Conservation (phyloP, 2,329 filamentous ascomycete species). For the Trichoderma koningii region DNA sequence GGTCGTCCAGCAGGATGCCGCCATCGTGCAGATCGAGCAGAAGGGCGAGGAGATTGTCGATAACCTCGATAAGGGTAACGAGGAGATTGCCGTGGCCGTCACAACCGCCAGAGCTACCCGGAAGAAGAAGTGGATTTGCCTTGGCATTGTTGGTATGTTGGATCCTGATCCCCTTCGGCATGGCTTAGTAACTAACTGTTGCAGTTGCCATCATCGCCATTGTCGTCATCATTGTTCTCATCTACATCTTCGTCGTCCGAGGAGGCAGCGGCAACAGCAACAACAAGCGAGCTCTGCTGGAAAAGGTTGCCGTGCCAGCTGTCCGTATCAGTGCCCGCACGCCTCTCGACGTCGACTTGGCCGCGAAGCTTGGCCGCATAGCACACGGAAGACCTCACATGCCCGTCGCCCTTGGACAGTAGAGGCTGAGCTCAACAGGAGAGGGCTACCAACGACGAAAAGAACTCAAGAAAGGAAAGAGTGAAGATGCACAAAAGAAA, state of each 20-base stretch:
- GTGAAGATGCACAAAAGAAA: background rate
- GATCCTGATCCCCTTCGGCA: background rate
- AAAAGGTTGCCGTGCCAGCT: conserved; percentile 22
- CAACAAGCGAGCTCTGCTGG: conserved; percentile 39
- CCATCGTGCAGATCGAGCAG: conserved; percentile 78
- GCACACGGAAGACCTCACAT: conserved; percentile 16
- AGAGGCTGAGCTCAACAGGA: background rate
- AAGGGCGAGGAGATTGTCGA: conserved; percentile 83
- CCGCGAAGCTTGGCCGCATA: conserved; percentile 2
- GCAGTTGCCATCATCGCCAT: conserved; percentile 56
- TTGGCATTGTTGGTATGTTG: conserved; percentile 67
- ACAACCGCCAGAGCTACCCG: conserved; percentile 76
- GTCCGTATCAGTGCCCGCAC: conserved; percentile 1
- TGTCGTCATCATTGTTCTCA: conserved; percentile 54
- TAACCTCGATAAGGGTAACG: conserved; percentile 82
- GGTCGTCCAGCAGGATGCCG: conserved; percentile 81
- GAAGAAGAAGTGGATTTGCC: conserved; percentile 96
- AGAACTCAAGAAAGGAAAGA: background rate
- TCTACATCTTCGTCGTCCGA: conserved; percentile 50
- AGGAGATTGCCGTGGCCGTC: conserved; percentile 79
- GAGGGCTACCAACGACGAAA: background rate
- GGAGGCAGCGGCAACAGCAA: conserved; percentile 33
- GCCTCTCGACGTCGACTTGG: background rate
- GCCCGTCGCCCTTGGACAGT: conserved; percentile 6
- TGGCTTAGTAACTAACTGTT: conserved; percentile 36